Percentiles rank a stretch among this genome's conserved stretches.
These are phyloP conservation scores for Paraphaeosphaeria minitans DNA, from an alignment of 2,329 filamentous ascomycete genomes.

Conservation along the genomic window DNA sequence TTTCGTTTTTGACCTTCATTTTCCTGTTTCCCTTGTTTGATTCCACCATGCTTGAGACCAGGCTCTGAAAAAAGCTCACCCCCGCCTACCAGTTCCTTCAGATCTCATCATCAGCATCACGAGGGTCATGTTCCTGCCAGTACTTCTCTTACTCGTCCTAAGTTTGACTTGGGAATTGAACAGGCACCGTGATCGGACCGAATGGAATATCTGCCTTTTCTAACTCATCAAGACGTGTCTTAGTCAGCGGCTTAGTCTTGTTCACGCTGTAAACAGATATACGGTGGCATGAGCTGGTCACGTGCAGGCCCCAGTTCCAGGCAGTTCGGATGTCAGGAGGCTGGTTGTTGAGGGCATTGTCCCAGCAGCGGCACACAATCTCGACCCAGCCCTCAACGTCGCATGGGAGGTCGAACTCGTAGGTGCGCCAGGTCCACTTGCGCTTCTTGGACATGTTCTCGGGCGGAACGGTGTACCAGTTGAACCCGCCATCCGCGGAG, in stretches of 20 bases:
- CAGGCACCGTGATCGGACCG: too few species aligned
- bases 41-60: too few species aligned
- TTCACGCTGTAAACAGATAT: constrained; percentile 66
- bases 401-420: constrained; percentile 66
- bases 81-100: too few species aligned
- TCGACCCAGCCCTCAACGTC: constrained; percentile 56
- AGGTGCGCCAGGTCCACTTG: constrained; percentile 67
- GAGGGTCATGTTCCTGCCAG: too few species aligned
- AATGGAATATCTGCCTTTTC: too few species aligned
- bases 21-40: too few species aligned
- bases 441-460: constrained; percentile 66
- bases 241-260: constrained; percentile 46
- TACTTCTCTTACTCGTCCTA: too few species aligned
- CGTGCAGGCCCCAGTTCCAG: constrained; percentile 69
- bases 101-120: too few species aligned
- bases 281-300: constrained; percentile 66
- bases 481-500: constrained; percentile 65
- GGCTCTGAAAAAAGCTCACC: too few species aligned
- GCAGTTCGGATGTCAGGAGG: constrained; percentile 51
- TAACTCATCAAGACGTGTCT: too few species aligned
- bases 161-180: too few species aligned
- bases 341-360: constrained; percentile 54
- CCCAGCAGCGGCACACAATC: constrained; percentile 51
- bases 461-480: constrained; percentile 67
- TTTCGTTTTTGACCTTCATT: too few species aligned